phyloP scores from a whole-genome alignment of 352 stramenopile genomes.

The Thalassiosira allenii region DNA sequence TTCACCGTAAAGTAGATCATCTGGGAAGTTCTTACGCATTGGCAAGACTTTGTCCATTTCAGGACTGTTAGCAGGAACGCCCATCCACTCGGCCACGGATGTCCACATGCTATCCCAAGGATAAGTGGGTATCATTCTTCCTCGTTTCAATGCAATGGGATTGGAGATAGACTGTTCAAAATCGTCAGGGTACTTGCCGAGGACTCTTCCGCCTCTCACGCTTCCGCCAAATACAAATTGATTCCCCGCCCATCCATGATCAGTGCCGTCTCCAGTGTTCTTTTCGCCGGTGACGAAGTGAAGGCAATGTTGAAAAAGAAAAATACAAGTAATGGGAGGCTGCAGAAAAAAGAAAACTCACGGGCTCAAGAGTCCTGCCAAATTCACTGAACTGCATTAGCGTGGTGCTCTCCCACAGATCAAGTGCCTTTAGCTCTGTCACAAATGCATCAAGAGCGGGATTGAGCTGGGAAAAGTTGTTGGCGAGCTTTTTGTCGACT shows the following conservation, averaged over 20 bases:
- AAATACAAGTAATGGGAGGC: too few relatives aligned
- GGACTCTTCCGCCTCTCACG: slow-evolving; percentile 44
- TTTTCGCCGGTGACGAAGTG: too few relatives aligned
- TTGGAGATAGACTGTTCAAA: slow-evolving; percentile 38
- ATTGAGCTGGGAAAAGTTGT: slow-evolving; percentile 60
- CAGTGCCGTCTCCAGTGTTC: slow-evolving; percentile 72
- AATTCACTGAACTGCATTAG: slow-evolving; percentile 80
- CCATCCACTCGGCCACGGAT: slow-evolving; percentile 37
- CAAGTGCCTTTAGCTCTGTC: slow-evolving; percentile 69
- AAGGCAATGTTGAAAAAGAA: too few relatives aligned
- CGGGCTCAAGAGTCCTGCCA: slow-evolving; percentile 70
- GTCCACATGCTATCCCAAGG: slow-evolving; percentile 65
- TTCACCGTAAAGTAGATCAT: background rate
- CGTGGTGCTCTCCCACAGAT: slow-evolving; percentile 62
- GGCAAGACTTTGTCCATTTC: slow-evolving; percentile 53
- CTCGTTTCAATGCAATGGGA: slow-evolving; percentile 33
- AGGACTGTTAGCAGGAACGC: slow-evolving; percentile 8
- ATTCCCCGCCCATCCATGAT: slow-evolving; percentile 72
- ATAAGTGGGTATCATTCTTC: slow-evolving; percentile 62
- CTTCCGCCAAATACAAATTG: slow-evolving; percentile 54
- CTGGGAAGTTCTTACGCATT: slow-evolving; percentile 49
- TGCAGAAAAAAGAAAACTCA: too few relatives aligned
- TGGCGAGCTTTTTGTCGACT: slow-evolving; percentile 37
- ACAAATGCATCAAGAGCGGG: slow-evolving; percentile 66
- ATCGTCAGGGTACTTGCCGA: slow-evolving; percentile 62